Conservation (phyloP, 257 asterid species). For the Avicennia marina region DNA sequence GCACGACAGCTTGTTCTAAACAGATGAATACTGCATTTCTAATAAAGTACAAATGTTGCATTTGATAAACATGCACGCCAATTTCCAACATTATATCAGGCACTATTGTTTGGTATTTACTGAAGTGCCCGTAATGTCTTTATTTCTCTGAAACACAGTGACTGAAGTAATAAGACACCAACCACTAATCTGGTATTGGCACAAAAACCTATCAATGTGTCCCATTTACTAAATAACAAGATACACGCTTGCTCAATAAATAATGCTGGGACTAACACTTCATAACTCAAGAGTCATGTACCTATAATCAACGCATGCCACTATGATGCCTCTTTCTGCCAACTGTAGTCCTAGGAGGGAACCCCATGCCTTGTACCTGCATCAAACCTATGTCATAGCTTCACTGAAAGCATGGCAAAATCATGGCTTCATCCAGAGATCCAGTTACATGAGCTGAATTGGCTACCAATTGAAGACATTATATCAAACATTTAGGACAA, state of each 20-base stretch:
- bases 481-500: not conserved
- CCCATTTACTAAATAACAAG: not conserved
- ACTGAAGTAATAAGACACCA: conserved; percentile 9
- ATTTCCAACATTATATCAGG: conserved; percentile 4
- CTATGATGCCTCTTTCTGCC: conserved; percentile 88
- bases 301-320: conserved; percentile 98
- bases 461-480: not conserved
- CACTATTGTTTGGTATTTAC: not conserved
- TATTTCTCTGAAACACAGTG: not conserved
- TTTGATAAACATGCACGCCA: conserved; percentile 2
- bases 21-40: not conserved
- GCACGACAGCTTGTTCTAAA: not conserved
- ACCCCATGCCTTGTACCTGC: conserved; percentile 99
- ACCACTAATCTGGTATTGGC: conserved; percentile 11
- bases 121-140: not conserved
- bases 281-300: conserved; percentile 22
- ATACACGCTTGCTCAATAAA: not conserved
- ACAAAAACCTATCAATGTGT: not conserved
- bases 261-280: conserved; percentile 1
- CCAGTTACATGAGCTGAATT: not conserved
- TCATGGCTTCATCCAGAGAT: not conserved
- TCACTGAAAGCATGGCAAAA: not conserved
- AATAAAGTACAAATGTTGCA: not conserved
- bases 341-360: conserved; percentile 84
- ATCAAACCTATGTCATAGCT: conserved; percentile 7